Base-by-base conservation (phyloP, 116 monocot species). In the Dioscorea cayenensis region DNA sequence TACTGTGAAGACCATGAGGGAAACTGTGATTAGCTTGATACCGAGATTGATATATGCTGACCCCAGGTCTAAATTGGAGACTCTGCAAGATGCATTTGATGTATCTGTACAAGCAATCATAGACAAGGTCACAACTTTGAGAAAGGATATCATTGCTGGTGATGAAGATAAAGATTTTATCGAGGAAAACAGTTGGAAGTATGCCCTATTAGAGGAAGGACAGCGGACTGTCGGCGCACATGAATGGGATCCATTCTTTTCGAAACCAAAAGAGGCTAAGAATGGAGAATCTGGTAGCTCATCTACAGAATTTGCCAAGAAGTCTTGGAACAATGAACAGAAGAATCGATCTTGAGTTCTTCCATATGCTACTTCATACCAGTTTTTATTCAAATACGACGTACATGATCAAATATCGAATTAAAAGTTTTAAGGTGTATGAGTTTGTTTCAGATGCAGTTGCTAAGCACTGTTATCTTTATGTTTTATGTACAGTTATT, bases 211-310 rank as follows among this genome's bases (percentile, higher is more conserved):
- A 37, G 93, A 90, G 51, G 89, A 89, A 66, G 92, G 82, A 14
- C 82, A 89, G 50, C 66, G 67, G 27, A 90, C 68, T 23, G 83
- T 90, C 32, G 93, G 90, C 1, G 68, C 84, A 20, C 96, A 97
- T 81, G 90, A 86, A 67, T 97, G 96, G 96, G 96, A 97, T 82
- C 96, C 88, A n/a, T 97, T 88, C 76, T 97, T 97, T 60, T 97
- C 92, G 38, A 95, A 95, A 75, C 92, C 95, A 9, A 92, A 95
- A 76, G 86, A 89, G 78, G 76, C 71, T 43, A 76, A 82, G 16
- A 73, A 51, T 52, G 79, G 72, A 13, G 84, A 92, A 72, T 79
- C 80, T 27, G 73, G 73, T 32, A 72, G 75, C 55, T 77, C 70
- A 62, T 81, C 84, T 52, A 77, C 84, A 36, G 83, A 88, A 74